phyloP scores from a whole-genome alignment of 768 basidiomycete genomes.

The Kockovaella imperatae region DNA sequence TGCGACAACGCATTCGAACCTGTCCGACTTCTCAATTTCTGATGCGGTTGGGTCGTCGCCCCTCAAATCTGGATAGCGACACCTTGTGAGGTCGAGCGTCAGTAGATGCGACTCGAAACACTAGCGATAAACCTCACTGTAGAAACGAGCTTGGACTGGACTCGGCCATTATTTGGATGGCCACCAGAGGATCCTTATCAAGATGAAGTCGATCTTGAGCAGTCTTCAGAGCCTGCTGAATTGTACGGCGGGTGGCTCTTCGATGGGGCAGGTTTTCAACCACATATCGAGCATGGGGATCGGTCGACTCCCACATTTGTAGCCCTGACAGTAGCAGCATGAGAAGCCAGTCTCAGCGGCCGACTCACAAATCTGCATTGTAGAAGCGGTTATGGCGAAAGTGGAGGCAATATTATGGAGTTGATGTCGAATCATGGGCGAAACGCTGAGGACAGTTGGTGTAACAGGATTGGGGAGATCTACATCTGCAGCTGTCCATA shows the following conservation, averaged over 20 bases:
- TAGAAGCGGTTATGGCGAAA: conserved; percentile 3
- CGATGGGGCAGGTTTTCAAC: conserved; percentile 1
- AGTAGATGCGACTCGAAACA: no score
- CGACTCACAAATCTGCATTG: conserved; percentile 3
- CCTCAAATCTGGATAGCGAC: no score
- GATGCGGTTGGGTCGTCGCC: no score
- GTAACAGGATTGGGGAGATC: not conserved
- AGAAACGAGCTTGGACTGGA: no score
- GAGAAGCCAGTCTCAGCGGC: not conserved
- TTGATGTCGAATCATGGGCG: not conserved
- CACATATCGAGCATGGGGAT: conserved; percentile 1
- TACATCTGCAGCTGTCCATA: not conserved
- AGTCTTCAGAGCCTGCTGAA: not conserved
- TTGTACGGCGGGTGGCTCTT: not conserved
- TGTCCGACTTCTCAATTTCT: no score
- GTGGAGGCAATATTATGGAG: conserved; percentile 3
- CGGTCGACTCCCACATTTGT: not conserved
- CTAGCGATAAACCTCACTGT: no score
- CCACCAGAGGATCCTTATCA: conserved; percentile 1
- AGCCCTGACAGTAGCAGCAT: not conserved
- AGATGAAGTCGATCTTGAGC: not conserved
- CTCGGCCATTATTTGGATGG: conserved; percentile 1
- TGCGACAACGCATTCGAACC: no score
- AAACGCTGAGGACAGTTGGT: not conserved
- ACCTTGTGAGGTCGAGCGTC: no score